A percentile compares a stretch with the other conserved stretches of the same genome.
Evolutionary conservation across 441 rosid species (phyloP).

Genomic region (Kokia cookei): DNA sequence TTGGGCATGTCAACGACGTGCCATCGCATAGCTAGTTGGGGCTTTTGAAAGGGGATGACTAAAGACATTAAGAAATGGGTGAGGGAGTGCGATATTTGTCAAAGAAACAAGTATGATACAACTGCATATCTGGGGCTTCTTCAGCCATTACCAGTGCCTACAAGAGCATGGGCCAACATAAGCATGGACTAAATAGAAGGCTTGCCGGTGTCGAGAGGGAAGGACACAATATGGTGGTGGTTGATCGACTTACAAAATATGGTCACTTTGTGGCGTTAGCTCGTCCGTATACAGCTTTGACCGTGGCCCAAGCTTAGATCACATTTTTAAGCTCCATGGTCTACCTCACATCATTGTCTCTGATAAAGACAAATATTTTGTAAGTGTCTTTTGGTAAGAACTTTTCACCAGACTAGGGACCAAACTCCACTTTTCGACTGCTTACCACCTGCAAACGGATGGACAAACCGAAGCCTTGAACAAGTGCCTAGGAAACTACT

Average conservation of each 20-base stretch:
- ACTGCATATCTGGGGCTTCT: neutral
- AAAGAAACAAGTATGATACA: neutral
- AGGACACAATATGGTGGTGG: neutral
- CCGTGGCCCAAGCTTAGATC: neutral
- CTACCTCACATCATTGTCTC: neutral
- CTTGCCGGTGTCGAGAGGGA: neutral
- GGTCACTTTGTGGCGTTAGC: neutral
- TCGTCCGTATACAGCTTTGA: neutral
- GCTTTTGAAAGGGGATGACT: neutral
- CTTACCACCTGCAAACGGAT: neutral
- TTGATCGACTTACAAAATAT: no score
- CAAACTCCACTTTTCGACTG: neutral
- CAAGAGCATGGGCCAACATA: neutral
- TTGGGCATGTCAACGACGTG: neutral
- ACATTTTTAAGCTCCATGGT: neutral
- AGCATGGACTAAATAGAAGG: neutral
- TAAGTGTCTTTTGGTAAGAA: neutral
- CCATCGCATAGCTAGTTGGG: neutral
- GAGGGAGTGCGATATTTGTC: neutral
- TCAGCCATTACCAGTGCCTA: neutral
- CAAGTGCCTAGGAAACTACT: neutral
- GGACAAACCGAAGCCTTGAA: neutral
- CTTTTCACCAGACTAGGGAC: neutral
- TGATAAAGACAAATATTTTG: neutral
- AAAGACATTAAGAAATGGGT: neutral